Evolutionary conservation across 345 rosid species (phyloP).

Genomic region (Alliaria petiolata): DNA sequence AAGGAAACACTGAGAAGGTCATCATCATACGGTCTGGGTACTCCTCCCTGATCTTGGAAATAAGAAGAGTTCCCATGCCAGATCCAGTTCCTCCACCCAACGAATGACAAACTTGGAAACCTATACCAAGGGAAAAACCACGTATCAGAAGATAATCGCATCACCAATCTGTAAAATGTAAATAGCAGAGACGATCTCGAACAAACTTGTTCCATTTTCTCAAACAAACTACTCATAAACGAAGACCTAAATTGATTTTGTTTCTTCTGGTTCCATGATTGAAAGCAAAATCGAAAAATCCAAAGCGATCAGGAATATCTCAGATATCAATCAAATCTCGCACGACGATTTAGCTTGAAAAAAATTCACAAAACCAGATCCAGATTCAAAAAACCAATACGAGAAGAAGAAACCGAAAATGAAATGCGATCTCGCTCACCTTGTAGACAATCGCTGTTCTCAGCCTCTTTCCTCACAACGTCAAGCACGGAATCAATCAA

Average conservation of each 20-base stretch:
- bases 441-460: conserved; percentile 39
- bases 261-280: neutral
- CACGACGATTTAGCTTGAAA: neutral
- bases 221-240: neutral
- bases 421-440: conserved; percentile 12
- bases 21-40: conserved; percentile 44
- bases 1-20: conserved; percentile 40
- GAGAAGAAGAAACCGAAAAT: neutral
- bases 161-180: neutral
- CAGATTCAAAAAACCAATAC: neutral
- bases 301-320: neutral
- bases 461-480: conserved; percentile 40
- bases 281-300: neutral
- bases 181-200: too few species aligned
- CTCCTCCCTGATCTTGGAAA: conserved; percentile 39
- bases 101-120: conserved; percentile 41
- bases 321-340: neutral
- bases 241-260: neutral
- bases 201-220: neutral
- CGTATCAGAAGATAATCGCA: neutral
- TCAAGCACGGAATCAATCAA: conserved; percentile 38
- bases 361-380: neutral
- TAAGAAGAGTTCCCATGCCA: conserved; percentile 41
- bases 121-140: neutral
- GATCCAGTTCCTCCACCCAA: conserved; percentile 44